Percentiles rank a stretch among this genome's conserved stretches.
Conservation (phyloP, 768 basidiomycete species). For the Steccherinum ochraceum region DNA sequence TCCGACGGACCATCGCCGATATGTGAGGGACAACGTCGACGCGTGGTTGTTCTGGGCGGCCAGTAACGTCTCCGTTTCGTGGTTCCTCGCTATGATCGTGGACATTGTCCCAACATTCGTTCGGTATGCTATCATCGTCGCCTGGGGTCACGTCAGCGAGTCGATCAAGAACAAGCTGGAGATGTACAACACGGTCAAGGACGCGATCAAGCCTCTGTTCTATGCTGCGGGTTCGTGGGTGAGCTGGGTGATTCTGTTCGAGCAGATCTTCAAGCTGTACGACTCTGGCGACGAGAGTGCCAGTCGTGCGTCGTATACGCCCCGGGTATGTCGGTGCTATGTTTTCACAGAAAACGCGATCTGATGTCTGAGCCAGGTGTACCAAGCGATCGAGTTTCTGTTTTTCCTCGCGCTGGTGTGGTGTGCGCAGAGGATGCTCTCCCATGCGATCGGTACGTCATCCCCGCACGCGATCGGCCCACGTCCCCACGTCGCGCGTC, state of each 20-base stretch:
- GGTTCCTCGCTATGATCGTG: slow-evolving; percentile 69
- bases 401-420: slow-evolving; percentile 70
- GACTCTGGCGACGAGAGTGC: slow-evolving; percentile 26
- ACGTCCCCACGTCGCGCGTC: no score
- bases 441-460: slow-evolving; percentile 50
- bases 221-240: slow-evolving; percentile 68
- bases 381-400: slow-evolving; percentile 61
- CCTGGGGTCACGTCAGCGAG: slow-evolving; percentile 78
- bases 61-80: slow-evolving; percentile 69
- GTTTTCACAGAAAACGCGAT: neutral
- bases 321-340: slow-evolving; percentile 34
- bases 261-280: slow-evolving; percentile 55
- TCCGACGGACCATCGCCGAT: slow-evolving; percentile 47
- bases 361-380: slow-evolving; percentile 31
- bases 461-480: no score
- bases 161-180: slow-evolving; percentile 58
- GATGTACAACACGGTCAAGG: slow-evolving; percentile 64
- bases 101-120: slow-evolving; percentile 57
- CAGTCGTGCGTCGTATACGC: slow-evolving; percentile 58
- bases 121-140: slow-evolving; percentile 44
- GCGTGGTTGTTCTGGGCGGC: slow-evolving; percentile 84
- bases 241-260: slow-evolving; percentile 74
- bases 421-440: slow-evolving; percentile 60
- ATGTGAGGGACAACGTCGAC: slow-evolving; percentile 58
- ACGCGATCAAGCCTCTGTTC: slow-evolving; percentile 62